Evolutionary conservation across 139 green algal species (phyloP).

Genomic region (Nannochloris sp.): DNA sequence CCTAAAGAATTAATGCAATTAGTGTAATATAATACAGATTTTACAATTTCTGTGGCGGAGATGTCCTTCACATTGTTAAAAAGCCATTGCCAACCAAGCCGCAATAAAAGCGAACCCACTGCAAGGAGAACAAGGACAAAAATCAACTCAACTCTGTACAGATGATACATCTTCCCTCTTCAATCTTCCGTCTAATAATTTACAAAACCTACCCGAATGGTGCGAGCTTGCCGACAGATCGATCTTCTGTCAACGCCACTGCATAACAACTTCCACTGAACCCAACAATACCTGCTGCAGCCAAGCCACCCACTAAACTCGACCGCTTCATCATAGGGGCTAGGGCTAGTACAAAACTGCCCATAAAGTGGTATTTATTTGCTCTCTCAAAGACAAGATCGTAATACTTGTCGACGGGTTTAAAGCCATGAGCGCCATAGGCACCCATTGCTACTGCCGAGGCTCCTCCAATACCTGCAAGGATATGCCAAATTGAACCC

Average conservation of each 20-base stretch:
- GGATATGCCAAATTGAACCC: no score
- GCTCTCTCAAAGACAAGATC: slow-evolving; percentile 9
- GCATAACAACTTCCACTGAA: slow-evolving; percentile 24
- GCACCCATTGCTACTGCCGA: slow-evolving; percentile 9
- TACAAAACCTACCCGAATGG: slow-evolving; percentile 11
- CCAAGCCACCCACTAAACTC: not conserved
- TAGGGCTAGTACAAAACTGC: slow-evolving; percentile 9
- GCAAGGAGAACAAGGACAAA: not conserved
- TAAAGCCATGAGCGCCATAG: slow-evolving; percentile 20
- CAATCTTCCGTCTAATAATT: not conserved
- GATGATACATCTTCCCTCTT: not conserved
- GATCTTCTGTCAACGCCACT: slow-evolving; percentile 18
- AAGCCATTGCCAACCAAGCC: slow-evolving; percentile 15
- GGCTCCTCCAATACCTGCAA: slow-evolving; percentile 13
- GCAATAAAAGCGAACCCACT: slow-evolving; percentile 17
- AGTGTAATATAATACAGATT: no score
- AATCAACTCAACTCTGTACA: not conserved
- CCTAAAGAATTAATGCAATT: no score
- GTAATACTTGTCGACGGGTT: slow-evolving; percentile 14
- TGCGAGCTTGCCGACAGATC: slow-evolving; percentile 2
- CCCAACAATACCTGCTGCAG: slow-evolving; percentile 5
- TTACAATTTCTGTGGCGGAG: no score
- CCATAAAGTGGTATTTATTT: slow-evolving; percentile 26
- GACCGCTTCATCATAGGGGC: slow-evolving; percentile 2
- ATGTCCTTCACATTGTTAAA: no score